Base-by-base conservation (phyloP, 129 eudicot species). In the Ambrosia artemisiifolia region DNA sequence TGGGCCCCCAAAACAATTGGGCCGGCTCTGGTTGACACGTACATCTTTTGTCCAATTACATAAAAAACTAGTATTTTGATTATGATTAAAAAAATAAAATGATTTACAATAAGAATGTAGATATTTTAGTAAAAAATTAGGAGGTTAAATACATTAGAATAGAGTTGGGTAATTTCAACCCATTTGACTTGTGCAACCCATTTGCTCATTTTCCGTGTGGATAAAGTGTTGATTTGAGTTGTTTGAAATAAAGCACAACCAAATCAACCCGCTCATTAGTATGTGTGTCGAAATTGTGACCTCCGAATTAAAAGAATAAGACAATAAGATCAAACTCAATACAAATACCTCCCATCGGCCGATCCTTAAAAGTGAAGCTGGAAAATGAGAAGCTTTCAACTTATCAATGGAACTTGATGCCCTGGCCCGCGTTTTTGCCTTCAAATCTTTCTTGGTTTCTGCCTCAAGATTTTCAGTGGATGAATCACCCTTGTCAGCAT, bases 331-430 rank as follows among this genome's bases (percentile, higher is more conserved):
- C 54, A 79, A 24, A 60, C 62, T 20, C 12, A 64, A 42, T 11
- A 9, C 20, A 47, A 36, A 33, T 85, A 93, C 98, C 97, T 88
- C 91, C 99, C 99, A 94, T 20, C 44, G n/a, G 59, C 99, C 99
- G 48, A 94, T 88, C 81, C 77, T 81, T 70, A 94, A 72, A 49
- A 74, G 71, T 17, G 82, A 82, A 66, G 96, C 99, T 20, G 84
- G 79, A 86, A 94, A 90, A 76, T 94, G 92, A 16, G 99, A 88
- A 51, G 99, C 97, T 83, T 94, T 90, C 59, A 84, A 70, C 85
- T 83, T 94, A 83, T 94, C 95, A 73, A 35, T 48, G 7, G 85
- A 73, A 63, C 63, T 44, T 42, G 86, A 72, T 43, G 80, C 73
- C 71, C 28, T 40, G 30, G 66, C 55, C 61, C 67, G 49, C 38